phyloP scores from a whole-genome alignment of 306 rosid genomes.

The Quercus bicolor region DNA sequence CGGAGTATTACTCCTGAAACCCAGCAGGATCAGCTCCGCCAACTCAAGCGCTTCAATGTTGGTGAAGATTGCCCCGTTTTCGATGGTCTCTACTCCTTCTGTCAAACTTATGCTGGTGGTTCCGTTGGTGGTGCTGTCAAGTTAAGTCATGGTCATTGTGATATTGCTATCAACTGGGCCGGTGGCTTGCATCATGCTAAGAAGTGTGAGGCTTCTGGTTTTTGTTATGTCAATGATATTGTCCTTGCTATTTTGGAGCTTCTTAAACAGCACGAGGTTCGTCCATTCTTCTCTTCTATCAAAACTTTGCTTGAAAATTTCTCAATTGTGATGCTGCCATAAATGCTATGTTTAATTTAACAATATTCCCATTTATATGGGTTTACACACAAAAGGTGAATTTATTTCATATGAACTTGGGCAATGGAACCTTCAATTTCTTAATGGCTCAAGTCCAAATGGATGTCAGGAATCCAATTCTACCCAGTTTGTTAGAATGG shows the following conservation, averaged over 20 bases:
- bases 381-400: not conserved
- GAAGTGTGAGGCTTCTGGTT: constrained; percentile 90
- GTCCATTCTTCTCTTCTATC: not conserved
- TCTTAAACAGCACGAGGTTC: constrained; percentile 78
- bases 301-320: not conserved
- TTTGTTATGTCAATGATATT: constrained; percentile 84
- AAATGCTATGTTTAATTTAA: not conserved
- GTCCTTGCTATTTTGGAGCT: constrained; percentile 84
- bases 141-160: constrained; percentile 73
- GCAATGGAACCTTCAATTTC: not conserved
- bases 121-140: constrained; percentile 93
- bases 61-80: constrained; percentile 90
- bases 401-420: not conserved
- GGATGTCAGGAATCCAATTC: not conserved
- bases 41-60: constrained; percentile 84
- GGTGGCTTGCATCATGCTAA: constrained; percentile 90
- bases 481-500: not conserved
- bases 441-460: not conserved
- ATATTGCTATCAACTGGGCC: constrained; percentile 87
- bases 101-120: constrained; percentile 90
- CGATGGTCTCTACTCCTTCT: constrained; percentile 77
- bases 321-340: not conserved
- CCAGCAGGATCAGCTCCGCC: constrained; percentile 86
- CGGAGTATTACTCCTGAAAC: constrained; percentile 77
- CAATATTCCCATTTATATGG: not conserved